Conservation (phyloP, 257 asterid species). For the Fraxinus pennsylvanica region DNA sequence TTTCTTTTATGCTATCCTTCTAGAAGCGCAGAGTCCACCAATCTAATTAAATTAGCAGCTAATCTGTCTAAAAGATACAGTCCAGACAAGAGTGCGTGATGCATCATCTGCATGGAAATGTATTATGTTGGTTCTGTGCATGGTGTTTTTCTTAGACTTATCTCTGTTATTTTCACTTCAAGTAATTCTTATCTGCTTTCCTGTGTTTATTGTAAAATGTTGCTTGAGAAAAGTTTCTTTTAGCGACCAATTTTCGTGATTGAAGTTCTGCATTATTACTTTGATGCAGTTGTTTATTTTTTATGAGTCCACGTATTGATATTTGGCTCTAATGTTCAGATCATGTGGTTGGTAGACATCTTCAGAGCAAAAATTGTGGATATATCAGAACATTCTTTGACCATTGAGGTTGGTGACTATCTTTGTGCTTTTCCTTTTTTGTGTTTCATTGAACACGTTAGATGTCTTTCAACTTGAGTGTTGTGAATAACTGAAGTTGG, state of each 20-base stretch:
- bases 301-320: not conserved
- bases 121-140: not conserved
- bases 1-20: not conserved
- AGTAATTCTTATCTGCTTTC: not conserved
- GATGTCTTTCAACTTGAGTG: slow-evolving; percentile 21
- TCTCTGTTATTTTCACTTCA: not conserved
- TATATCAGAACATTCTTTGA: slow-evolving; percentile 69
- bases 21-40: not conserved
- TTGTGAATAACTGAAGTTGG: not conserved
- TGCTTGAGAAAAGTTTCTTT: not conserved
- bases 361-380: slow-evolving; percentile 84
- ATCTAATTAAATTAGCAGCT: not conserved
- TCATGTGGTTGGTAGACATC: slow-evolving; percentile 74
- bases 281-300: not conserved
- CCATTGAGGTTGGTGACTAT: slow-evolving; percentile 60
- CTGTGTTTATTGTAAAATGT: not conserved
- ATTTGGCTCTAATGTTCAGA: slow-evolving; percentile 45
- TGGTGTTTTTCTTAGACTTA: not conserved
- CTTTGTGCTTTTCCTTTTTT: slow-evolving; percentile 19
- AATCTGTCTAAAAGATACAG: not conserved
- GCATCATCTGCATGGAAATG: not conserved
- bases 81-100: not conserved
- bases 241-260: not conserved
- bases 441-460: slow-evolving; percentile 22
- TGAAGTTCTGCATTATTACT: not conserved